Conservation (phyloP, 192 early-diverging fungal species). For the Podila horticola region DNA sequence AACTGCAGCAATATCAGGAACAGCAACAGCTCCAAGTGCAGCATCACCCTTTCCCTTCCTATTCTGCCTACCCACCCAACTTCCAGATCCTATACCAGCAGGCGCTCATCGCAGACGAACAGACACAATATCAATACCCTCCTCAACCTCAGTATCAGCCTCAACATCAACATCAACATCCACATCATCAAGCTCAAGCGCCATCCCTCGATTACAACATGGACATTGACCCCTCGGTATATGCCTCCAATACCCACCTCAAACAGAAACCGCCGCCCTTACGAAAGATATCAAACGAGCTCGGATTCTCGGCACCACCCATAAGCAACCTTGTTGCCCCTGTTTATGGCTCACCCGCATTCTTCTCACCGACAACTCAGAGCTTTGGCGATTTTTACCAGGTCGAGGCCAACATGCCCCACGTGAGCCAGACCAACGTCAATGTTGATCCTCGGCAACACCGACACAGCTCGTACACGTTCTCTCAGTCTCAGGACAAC, state of each 20-base stretch:
- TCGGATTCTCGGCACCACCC: constrained; percentile 9
- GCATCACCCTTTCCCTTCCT: not conserved
- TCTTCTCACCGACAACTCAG: constrained; percentile 8
- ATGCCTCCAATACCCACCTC: not conserved
- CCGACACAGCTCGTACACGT: no score
- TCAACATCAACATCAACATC: constrained; percentile 15
- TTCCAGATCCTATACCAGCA: not conserved
- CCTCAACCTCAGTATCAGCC: constrained; percentile 1
- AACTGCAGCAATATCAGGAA: not conserved
- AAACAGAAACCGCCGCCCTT: constrained; percentile 12
- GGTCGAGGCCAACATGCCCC: not conserved
- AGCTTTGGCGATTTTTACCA: constrained; percentile 1
- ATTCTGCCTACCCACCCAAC: no score
- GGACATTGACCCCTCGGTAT: constrained; percentile 21
- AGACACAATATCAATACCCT: constrained; percentile 4
- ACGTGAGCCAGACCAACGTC: no score
- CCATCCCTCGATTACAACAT: not conserved
- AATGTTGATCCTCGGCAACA: no score
- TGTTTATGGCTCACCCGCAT: not conserved
- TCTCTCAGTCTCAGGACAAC: no score
- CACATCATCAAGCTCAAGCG: constrained; percentile 2
- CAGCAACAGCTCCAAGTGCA: not conserved
- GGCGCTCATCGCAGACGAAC: constrained; percentile 7
- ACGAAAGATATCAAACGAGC: constrained; percentile 16
- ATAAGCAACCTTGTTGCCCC: constrained; percentile 6